Percentiles rank a stretch among this genome's conserved stretches.
Evolutionary conservation across 2,329 filamentous ascomycete species (phyloP).

Genomic region (Talaromyces sp.): DNA sequence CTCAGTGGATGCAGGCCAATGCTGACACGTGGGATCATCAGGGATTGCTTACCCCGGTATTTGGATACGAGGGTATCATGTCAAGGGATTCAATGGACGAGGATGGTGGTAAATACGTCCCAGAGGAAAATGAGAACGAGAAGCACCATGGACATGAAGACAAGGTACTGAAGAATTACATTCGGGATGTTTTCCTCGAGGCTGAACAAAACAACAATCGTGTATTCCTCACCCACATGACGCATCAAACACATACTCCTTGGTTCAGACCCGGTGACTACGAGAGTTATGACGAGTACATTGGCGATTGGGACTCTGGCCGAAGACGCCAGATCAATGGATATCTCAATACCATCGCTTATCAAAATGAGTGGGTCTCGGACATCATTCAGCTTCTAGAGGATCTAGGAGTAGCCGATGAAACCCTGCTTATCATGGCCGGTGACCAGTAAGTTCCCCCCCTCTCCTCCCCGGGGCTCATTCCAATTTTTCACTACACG

Average conservation of each 20-base stretch:
- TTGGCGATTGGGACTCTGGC: slow-evolving; percentile 19
- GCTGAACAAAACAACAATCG: slow-evolving; percentile 34
- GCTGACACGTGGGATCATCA: slow-evolving; percentile 36
- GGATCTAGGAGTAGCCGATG: slow-evolving; percentile 35
- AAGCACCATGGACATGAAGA: slow-evolving; percentile 40
- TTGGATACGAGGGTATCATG: slow-evolving; percentile 33
- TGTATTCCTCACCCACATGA: slow-evolving; percentile 38
- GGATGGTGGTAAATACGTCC: slow-evolving; percentile 30
- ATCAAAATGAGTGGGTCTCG: slow-evolving; percentile 35
- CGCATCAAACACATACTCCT: slow-evolving; percentile 38
- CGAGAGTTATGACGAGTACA: neutral
- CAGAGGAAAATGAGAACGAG: slow-evolving; percentile 29
- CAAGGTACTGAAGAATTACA: slow-evolving; percentile 34
- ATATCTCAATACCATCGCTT: slow-evolving; percentile 37
- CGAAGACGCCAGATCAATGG: slow-evolving; percentile 29
- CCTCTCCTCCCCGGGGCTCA: too few species aligned
- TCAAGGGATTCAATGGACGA: slow-evolving; percentile 31
- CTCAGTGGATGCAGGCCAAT: slow-evolving; percentile 38
- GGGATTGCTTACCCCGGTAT: slow-evolving; percentile 26
- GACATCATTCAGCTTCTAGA: slow-evolving; percentile 34
- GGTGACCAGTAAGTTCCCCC: slow-evolving; percentile 35
- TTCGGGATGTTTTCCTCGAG: slow-evolving; percentile 36
- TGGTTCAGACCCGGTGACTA: slow-evolving; percentile 18
- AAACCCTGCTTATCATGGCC: slow-evolving; percentile 38
- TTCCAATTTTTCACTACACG: too few species aligned